These are phyloP conservation scores for Rhodomyrtus tomentosa DNA, from an alignment of 345 rosid species.

Conservation along the genomic window DNA sequence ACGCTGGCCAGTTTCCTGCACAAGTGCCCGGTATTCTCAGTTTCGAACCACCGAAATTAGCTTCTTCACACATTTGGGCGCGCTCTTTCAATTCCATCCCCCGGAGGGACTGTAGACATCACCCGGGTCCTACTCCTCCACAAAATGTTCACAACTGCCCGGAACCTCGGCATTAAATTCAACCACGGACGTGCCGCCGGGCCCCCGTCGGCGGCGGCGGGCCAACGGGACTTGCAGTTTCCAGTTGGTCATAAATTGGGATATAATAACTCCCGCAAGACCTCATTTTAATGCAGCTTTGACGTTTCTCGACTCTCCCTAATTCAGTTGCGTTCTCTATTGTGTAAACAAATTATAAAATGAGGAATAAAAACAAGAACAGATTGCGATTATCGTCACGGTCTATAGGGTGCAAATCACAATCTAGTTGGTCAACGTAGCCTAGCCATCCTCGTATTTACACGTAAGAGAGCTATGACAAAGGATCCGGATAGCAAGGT, in stretches of 20 bases:
- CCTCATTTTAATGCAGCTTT: background rate
- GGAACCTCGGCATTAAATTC: background rate
- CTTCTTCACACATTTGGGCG: background rate
- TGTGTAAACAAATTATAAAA: background rate
- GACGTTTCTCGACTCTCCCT: background rate
- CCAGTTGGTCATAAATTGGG: background rate
- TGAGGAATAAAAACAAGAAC: background rate
- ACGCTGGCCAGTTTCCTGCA: constrained; percentile 66
- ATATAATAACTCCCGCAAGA: background rate
- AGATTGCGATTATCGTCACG: background rate
- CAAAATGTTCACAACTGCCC: background rate
- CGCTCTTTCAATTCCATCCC: background rate
- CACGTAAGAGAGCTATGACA: background rate
- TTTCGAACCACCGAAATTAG: background rate
- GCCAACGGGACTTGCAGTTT: background rate
- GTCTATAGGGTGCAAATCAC: background rate
- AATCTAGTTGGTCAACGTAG: background rate
- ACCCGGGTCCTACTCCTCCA: too few species aligned
- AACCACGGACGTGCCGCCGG: background rate
- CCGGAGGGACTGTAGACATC: too few species aligned
- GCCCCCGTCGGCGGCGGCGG: background rate
- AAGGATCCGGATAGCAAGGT: too few species aligned
- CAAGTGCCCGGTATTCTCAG: background rate
- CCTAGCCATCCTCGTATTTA: too few species aligned
- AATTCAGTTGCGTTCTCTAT: background rate